Evolutionary conservation across 2,329 filamentous ascomycete genomes (phyloP).

Genomic region (Fusarium subglutinans): DNA sequence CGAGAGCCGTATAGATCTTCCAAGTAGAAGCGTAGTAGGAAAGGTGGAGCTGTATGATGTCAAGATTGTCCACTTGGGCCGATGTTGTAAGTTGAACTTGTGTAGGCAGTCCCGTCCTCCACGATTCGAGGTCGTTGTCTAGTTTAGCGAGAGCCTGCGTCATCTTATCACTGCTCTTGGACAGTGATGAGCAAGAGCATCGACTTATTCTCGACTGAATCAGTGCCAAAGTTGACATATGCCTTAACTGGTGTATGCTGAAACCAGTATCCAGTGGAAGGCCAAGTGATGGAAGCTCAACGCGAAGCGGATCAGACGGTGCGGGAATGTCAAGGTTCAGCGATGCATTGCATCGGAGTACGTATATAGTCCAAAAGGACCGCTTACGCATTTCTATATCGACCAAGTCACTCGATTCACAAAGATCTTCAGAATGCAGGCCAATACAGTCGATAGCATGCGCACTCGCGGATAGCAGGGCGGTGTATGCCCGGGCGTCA

Average conservation of each 20-base stretch:
- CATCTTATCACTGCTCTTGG: not conserved
- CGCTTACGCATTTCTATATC: not conserved
- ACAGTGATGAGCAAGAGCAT: rapidly evolving
- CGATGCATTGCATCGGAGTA: not conserved
- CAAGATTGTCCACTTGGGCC: not conserved
- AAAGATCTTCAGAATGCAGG: rapidly evolving
- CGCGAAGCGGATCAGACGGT: rapidly evolving
- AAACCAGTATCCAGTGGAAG: rapidly evolving
- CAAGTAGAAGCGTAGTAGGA: not conserved
- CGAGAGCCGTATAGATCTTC: not conserved
- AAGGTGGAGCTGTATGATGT: not conserved
- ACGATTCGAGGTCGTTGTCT: not conserved
- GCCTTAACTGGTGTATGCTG: too few relatives aligned
- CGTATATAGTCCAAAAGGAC: not conserved
- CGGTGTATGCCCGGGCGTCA: not conserved
- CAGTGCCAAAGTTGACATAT: not conserved
- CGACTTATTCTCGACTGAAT: not conserved
- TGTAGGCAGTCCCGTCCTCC: not conserved
- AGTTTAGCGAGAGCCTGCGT: not conserved
- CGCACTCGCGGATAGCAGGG: not conserved
- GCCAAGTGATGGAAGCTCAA: not conserved
- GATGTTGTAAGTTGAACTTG: not conserved
- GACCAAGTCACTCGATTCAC: too few relatives aligned
- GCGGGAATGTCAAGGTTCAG: not conserved
- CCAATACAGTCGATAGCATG: not conserved